phyloP scores from a whole-genome alignment of 495 filamentous ascomycete genomes.

The Tuber calosporum region DNA sequence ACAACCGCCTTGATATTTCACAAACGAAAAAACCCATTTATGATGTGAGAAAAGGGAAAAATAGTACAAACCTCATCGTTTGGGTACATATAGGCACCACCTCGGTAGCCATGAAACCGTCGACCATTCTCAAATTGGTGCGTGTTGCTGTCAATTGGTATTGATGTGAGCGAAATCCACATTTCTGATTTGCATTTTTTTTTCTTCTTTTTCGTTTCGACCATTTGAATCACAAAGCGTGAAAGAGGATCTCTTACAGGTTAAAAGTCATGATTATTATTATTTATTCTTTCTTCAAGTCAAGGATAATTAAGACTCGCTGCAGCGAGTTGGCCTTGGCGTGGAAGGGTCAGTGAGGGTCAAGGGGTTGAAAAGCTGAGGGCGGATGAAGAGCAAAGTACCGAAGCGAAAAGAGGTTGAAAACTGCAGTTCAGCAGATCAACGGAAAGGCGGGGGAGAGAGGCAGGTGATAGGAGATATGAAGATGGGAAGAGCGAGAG shows the following conservation, averaged over 20 bases:
- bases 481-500: slow-evolving; percentile 18
- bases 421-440: slow-evolving; percentile 6
- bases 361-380: slow-evolving; percentile 25
- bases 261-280: slow-evolving; percentile 15
- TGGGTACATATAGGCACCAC: slow-evolving; percentile 56
- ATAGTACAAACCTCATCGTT: slow-evolving; percentile 51
- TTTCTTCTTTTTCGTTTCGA: neutral
- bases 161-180: slow-evolving; percentile 21
- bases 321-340: neutral
- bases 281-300: slow-evolving; percentile 29
- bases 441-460: slow-evolving; percentile 17
- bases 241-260: slow-evolving; percentile 26
- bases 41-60: neutral
- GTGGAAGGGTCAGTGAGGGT: slow-evolving; percentile 30
- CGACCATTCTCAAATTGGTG: slow-evolving; percentile 54
- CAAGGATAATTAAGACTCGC: slow-evolving; percentile 14
- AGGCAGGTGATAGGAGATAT: slow-evolving; percentile 23
- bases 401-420: neutral
- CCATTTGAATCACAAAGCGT: slow-evolving; percentile 10
- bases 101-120: slow-evolving; percentile 51
- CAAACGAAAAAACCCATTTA: neutral
- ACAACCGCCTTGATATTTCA: slow-evolving; percentile 1
- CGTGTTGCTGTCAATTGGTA: slow-evolving; percentile 36
- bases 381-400: slow-evolving; percentile 3
- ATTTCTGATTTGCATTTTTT: neutral